Conservation (phyloP, 768 basidiomycete species). For the Russula dissimulans region DNA sequence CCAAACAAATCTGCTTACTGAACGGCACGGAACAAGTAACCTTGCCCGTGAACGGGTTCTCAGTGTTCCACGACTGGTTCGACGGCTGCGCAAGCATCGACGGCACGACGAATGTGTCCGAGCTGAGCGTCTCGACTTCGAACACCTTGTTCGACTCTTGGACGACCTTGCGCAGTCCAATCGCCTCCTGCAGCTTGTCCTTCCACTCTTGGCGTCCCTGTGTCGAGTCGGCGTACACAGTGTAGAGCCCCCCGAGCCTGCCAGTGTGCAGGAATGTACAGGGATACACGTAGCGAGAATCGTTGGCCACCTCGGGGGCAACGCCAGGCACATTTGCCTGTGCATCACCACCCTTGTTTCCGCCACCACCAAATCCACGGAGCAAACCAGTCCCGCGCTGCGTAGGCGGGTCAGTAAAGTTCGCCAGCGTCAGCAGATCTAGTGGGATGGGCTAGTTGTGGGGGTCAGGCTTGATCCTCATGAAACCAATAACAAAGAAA, state of each 20-base stretch:
- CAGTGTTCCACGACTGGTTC: slow-evolving; percentile 54
- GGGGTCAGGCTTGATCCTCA: background rate
- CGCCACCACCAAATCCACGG: slow-evolving; percentile 43
- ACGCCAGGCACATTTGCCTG: slow-evolving; percentile 24
- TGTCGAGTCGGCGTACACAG: slow-evolving; percentile 76
- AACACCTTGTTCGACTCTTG: slow-evolving; percentile 94
- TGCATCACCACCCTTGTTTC: slow-evolving; percentile 22
- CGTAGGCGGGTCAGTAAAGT: slow-evolving; percentile 71
- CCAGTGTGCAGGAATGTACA: slow-evolving; percentile 87
- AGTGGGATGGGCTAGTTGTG: slow-evolving; percentile 75
- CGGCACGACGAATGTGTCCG: slow-evolving; percentile 80
- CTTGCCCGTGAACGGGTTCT: slow-evolving; percentile 65
- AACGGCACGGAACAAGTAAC: slow-evolving; percentile 96
- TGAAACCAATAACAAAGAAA: background rate
- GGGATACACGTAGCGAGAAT: slow-evolving; percentile 75
- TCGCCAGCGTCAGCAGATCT: slow-evolving; percentile 78
- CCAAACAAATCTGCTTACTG: slow-evolving; percentile 36
- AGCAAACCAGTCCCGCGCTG: slow-evolving; percentile 68
- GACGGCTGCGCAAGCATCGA: slow-evolving; percentile 37
- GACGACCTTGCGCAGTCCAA: slow-evolving; percentile 73
- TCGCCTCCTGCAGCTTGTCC: slow-evolving; percentile 79
- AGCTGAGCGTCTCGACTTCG: slow-evolving; percentile 82
- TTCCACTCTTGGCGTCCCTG: slow-evolving; percentile 82
- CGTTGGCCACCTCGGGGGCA: slow-evolving; percentile 37
- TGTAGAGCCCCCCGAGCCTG: slow-evolving; percentile 76